These are phyloP conservation scores for Teratosphaeria gauchensis DNA, from an alignment of 2,329 filamentous ascomycete genomes.

Conservation along the genomic window DNA sequence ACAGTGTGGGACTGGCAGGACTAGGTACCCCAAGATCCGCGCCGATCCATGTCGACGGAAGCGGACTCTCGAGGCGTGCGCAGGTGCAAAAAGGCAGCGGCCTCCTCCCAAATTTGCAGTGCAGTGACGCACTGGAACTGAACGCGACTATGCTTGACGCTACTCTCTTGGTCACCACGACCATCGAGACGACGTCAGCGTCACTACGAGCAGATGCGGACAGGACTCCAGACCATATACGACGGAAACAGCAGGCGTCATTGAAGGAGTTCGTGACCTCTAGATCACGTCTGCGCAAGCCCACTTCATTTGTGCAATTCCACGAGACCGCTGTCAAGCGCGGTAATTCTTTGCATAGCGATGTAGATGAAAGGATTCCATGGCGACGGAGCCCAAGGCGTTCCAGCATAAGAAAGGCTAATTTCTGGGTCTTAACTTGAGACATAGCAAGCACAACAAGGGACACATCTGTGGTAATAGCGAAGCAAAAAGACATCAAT, in stretches of 20 bases:
- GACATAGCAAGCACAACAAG: background rate
- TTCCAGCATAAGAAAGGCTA: background rate
- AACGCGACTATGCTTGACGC: background rate
- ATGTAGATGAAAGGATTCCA: background rate
- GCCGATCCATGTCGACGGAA: background rate
- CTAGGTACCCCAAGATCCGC: conserved; percentile 19
- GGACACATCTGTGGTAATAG: background rate
- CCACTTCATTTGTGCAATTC: background rate
- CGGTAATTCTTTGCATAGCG: background rate
- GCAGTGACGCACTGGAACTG: background rate
- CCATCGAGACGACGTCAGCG: background rate
- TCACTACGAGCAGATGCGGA: background rate
- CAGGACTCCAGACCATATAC: background rate
- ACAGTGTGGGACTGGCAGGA: conserved; percentile 97
- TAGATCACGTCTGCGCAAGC: background rate
- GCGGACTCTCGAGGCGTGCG: background rate
- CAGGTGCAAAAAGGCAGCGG: background rate
- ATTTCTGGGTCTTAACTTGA: too few relatives aligned
- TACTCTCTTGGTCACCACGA: background rate
- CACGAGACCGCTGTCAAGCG: background rate
- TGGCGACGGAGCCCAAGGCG: background rate
- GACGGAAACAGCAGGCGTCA: background rate
- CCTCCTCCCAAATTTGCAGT: background rate
- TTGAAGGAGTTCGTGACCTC: background rate
- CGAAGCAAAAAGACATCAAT: too few relatives aligned